A percentile compares a stretch with the other conserved stretches of the same genome.
phyloP scores from a whole-genome alignment of 2,329 filamentous ascomycete genomes.

The Trichoderma pleuroti region DNA sequence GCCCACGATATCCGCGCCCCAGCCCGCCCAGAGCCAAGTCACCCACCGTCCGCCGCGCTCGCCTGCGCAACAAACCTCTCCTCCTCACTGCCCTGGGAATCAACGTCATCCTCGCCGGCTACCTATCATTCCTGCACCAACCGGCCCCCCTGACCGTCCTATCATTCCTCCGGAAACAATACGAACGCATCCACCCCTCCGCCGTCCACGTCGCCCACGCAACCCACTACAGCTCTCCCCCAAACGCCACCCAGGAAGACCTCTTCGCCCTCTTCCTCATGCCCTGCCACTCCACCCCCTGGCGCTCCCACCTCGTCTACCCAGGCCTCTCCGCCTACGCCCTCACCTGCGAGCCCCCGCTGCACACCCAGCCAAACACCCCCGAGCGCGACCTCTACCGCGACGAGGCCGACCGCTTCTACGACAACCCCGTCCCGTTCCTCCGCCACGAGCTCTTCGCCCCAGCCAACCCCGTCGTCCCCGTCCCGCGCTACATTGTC shows the following conservation, averaged over 20 bases:
- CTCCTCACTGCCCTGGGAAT: conserved; percentile 56
- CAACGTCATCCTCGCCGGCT: conserved; percentile 70
- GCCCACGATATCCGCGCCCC: neutral
- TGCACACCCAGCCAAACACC: conserved; percentile 59
- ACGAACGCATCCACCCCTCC: conserved; percentile 54
- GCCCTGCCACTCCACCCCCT: conserved; percentile 94
- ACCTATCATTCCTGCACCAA: conserved; percentile 74
- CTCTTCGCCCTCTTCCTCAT: conserved; percentile 79
- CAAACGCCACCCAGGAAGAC: conserved; percentile 34
- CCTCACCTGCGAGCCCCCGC: conserved; percentile 83
- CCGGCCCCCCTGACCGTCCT: conserved; percentile 74
- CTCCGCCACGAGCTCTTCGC: conserved; percentile 51
- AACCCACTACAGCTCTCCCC: conserved; percentile 25
- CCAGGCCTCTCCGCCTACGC: conserved; percentile 75
- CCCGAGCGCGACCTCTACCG: conserved; percentile 65
- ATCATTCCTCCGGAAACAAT: conserved; percentile 69
- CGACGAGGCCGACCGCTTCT: conserved; percentile 92
- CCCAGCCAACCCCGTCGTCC: conserved; percentile 17
- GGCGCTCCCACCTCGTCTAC: conserved; percentile 83
- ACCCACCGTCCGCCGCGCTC: conserved; percentile 27
- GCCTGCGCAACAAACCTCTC: conserved; percentile 51
- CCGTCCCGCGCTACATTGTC: conserved; percentile 54
- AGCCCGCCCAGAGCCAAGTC: neutral
- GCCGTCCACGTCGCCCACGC: conserved; percentile 25
- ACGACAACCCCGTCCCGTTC: conserved; percentile 60